A percentile compares a stretch with the other conserved stretches of the same genome.
Evolutionary conservation across 768 basidiomycete genomes (phyloP).

Genomic region (Lactarius sanguifluus): DNA sequence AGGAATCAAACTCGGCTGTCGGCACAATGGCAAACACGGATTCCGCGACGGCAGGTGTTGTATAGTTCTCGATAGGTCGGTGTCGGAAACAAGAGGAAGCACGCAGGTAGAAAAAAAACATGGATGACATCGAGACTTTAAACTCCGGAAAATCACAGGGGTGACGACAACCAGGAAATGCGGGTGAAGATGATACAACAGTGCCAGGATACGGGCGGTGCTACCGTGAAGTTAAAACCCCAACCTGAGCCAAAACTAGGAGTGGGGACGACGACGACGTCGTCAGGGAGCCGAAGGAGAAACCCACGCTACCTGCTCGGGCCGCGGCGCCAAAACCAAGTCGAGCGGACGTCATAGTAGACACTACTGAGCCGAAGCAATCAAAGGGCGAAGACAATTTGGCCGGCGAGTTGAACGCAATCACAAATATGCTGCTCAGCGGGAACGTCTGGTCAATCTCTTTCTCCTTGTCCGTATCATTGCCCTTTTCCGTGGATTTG

Average conservation of each 20-base stretch:
- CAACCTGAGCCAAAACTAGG: conserved; percentile 2
- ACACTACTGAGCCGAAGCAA: conserved; percentile 6
- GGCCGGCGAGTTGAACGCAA: conserved; percentile 6
- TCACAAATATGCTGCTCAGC: conserved; percentile 9
- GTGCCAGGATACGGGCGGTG: not conserved
- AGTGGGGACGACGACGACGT: not conserved
- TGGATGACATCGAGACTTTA: not conserved
- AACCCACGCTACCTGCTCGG: conserved; percentile 17
- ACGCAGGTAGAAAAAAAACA: not conserved
- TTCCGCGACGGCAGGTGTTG: not conserved
- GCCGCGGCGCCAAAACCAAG: conserved; percentile 25
- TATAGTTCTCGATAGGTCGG: not conserved
- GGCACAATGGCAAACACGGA: not conserved
- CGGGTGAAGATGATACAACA: not conserved
- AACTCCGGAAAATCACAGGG: not conserved
- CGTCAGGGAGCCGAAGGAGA: conserved; percentile 4
- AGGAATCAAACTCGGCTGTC: not conserved
- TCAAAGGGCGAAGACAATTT: conserved; percentile 4
- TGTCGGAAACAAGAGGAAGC: not conserved
- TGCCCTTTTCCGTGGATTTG: conserved; percentile 13
- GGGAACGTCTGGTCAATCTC: not conserved
- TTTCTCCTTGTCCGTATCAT: conserved; percentile 10
- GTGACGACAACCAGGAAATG: not conserved
- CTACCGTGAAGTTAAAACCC: not conserved
- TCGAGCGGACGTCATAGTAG: conserved; percentile 2